Conservation (phyloP, 2,329 filamentous ascomycete genomes). For the Trichoderma sp. region DNA sequence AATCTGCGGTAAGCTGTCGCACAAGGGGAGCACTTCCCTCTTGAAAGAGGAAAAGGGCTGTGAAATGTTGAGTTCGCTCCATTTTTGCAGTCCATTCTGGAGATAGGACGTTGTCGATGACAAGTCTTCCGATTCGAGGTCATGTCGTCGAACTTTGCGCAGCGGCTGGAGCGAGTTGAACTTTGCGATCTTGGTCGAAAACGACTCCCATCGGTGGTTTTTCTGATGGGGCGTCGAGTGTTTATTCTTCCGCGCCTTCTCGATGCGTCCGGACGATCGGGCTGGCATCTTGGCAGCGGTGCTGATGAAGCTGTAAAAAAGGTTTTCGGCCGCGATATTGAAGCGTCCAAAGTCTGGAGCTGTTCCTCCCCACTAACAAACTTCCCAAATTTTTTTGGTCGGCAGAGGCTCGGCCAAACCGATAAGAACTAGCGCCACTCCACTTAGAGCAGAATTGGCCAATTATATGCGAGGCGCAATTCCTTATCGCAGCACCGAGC, state of each 20-base stretch:
- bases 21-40: constrained; percentile 70
- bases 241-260: constrained; percentile 68
- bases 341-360: constrained; percentile 23
- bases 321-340: constrained; percentile 25
- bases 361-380: constrained; percentile 31
- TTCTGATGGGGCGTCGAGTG: constrained; percentile 71
- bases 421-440: constrained; percentile 32
- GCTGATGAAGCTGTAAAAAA: constrained; percentile 24
- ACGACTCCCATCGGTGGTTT: constrained; percentile 87
- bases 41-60: constrained; percentile 76
- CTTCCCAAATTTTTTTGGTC: constrained; percentile 34
- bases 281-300: constrained; percentile 54
- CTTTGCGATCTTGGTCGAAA: constrained; percentile 84
- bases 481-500: constrained; percentile 29
- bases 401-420: constrained; percentile 34
- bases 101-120: constrained; percentile 83
- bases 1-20: constrained; percentile 87
- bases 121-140: constrained; percentile 75
- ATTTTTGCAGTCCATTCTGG: constrained; percentile 76
- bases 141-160: constrained; percentile 80
- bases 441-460: constrained; percentile 24
- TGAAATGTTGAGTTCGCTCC: constrained; percentile 88
- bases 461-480: constrained; percentile 35
- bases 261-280: constrained; percentile 63
- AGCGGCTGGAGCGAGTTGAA: constrained; percentile 88